Percentiles rank a stretch among this genome's conserved stretches.
Conservation (phyloP, 1,284 basidiomycete genomes). For the Moesziomyces sp. region DNA sequence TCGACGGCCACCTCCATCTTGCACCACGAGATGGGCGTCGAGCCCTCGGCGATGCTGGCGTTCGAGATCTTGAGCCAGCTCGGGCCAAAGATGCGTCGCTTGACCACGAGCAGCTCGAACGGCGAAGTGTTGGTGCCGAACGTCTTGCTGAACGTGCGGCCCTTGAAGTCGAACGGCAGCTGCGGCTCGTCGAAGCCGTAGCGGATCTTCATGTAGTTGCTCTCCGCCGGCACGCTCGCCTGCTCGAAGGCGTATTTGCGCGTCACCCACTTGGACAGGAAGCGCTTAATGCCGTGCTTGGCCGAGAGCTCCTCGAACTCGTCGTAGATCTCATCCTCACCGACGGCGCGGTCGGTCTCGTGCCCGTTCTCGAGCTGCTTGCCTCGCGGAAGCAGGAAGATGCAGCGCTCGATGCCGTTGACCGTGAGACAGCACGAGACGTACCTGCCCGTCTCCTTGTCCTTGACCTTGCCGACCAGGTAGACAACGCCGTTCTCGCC, state of each 20-base stretch:
- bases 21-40: constrained; percentile 60
- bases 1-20: constrained; percentile 88
- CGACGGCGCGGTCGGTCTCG: constrained; percentile 76
- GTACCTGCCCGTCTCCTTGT: constrained; percentile 72
- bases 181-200: constrained; percentile 67
- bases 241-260: constrained; percentile 94
- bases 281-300: constrained; percentile 80
- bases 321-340: constrained; percentile 77
- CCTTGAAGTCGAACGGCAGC: constrained; percentile 76
- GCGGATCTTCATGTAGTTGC: constrained; percentile 83
- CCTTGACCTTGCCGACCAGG: constrained; percentile 66
- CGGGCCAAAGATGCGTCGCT: constrained; percentile 97
- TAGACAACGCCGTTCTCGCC: constrained; percentile 61
- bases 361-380: constrained; percentile 70
- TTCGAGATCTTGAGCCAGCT: constrained; percentile 89
- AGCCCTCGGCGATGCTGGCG: constrained; percentile 74
- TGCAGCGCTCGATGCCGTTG: constrained; percentile 85
- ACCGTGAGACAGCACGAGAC: constrained; percentile 90
- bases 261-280: constrained; percentile 77
- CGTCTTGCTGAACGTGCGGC: constrained; percentile 84
- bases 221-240: constrained; percentile 82
- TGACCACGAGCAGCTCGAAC: constrained; percentile 93
- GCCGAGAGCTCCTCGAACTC: constrained; percentile 86
- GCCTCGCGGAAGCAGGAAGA: constrained; percentile 84
- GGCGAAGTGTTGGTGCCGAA: constrained; percentile 93